Percentiles rank a stretch among this genome's conserved stretches.
Conservation (phyloP, 768 basidiomycete species). For the Amanita jacksonii region DNA sequence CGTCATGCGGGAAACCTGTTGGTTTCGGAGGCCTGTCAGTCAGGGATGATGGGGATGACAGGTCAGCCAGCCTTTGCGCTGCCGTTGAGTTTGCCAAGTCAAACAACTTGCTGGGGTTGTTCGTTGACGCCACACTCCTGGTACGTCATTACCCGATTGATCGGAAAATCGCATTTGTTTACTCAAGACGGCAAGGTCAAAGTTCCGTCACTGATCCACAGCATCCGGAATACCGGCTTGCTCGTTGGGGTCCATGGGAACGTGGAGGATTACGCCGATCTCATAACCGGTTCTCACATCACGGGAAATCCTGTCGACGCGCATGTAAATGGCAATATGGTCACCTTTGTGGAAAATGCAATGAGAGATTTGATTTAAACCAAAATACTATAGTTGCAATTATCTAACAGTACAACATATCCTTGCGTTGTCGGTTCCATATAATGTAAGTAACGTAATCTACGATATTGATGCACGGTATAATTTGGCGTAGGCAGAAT, state of each 20-base stretch:
- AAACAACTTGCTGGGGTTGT: constrained; percentile 89
- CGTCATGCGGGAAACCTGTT: constrained; percentile 61
- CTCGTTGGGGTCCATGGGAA: constrained; percentile 79
- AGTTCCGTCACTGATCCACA: constrained; percentile 84
- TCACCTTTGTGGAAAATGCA: constrained; percentile 60
- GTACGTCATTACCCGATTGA: constrained; percentile 35
- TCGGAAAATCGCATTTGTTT: constrained; percentile 2
- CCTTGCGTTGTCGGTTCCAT: not conserved
- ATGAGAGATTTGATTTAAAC: constrained; percentile 35
- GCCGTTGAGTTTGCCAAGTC: constrained; percentile 89
- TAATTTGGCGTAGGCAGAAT: constrained; percentile 59
- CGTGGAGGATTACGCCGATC: constrained; percentile 30
- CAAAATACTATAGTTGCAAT: constrained; percentile 7
- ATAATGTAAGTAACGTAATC: constrained; percentile 1
- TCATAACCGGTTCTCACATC: constrained; percentile 25
- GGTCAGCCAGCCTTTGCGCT: constrained; percentile 67
- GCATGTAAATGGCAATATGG: constrained; percentile 49
- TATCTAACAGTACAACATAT: constrained; percentile 4
- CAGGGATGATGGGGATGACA: constrained; percentile 35
- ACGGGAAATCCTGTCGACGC: constrained; percentile 57
- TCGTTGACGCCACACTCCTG: constrained; percentile 79
- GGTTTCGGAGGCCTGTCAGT: constrained; percentile 30
- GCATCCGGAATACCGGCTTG: constrained; percentile 81
- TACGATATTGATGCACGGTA: constrained; percentile 58
- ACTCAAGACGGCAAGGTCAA: constrained; percentile 41